Evolutionary conservation across 208 protist genomes (phyloP).

Genomic region (Acanthamoeba castellanii): DNA sequence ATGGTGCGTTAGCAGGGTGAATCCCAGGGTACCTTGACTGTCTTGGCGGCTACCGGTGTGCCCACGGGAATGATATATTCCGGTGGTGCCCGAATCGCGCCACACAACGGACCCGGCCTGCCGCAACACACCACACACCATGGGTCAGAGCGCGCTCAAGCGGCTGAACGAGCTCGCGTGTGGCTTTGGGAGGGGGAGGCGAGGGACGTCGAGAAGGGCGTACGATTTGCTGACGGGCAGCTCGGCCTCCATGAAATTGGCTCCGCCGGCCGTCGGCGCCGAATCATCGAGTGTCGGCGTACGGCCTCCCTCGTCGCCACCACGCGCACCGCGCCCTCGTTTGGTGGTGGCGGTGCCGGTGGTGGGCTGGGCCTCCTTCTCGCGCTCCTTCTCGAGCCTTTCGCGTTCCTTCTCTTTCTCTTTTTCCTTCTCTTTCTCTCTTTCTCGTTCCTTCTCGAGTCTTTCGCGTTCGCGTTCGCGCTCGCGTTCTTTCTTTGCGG

Average conservation of each 20-base stretch:
- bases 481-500: background rate
- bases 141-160: no score
- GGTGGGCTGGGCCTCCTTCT: background rate
- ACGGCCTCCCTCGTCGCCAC: background rate
- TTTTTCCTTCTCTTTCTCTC: background rate
- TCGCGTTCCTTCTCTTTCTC: conserved; percentile 8
- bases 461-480: background rate
- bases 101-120: conserved; percentile 49
- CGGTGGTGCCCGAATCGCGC: conserved; percentile 22
- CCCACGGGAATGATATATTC: conserved; percentile 57
- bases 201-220: background rate
- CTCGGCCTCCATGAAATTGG: background rate
- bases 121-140: background rate
- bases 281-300: no score
- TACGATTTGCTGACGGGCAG: background rate
- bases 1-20: no score
- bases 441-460: background rate
- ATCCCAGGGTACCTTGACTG: background rate
- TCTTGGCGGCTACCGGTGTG: background rate
- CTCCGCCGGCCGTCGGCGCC: background rate
- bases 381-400: background rate
- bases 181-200: no score
- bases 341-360: background rate
- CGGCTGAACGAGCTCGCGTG: no score
- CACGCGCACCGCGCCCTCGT: background rate